These are phyloP conservation scores for Syzygium syzygioides DNA, from an alignment of 441 rosid genomes.

Conservation along the genomic window DNA sequence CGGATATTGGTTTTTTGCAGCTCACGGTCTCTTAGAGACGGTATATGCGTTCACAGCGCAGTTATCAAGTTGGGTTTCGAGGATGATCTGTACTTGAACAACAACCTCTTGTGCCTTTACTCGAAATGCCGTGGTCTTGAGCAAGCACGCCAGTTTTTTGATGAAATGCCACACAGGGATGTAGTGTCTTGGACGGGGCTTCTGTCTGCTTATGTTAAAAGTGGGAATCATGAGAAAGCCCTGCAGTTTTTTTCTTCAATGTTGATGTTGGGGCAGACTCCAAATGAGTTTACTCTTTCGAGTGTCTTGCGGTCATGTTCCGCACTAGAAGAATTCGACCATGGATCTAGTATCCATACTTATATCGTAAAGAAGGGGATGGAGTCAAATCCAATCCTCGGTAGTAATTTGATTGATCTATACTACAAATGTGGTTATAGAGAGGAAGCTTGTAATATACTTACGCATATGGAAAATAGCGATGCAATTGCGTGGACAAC, in stretches of 20 bases:
- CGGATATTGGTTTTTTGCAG: slow-evolving; percentile 43
- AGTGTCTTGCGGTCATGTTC: slow-evolving; percentile 35
- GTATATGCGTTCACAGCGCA: slow-evolving; percentile 47
- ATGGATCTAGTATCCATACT: slow-evolving; percentile 30
- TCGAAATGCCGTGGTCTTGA: slow-evolving; percentile 25
- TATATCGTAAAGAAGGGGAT: slow-evolving; percentile 34
- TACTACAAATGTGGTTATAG: slow-evolving; percentile 34
- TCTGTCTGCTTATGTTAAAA: slow-evolving; percentile 29
- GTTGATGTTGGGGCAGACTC: slow-evolving; percentile 28
- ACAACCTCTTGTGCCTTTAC: slow-evolving; percentile 47
- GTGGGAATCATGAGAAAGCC: slow-evolving; percentile 24
- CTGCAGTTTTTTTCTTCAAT: slow-evolving; percentile 27
- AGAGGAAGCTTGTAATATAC: slow-evolving; percentile 29
- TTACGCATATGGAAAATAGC: slow-evolving; percentile 18
- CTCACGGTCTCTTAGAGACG: slow-evolving; percentile 33
- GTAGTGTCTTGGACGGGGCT: slow-evolving; percentile 49
- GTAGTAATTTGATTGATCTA: slow-evolving; percentile 37
- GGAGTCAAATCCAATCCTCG: slow-evolving; percentile 20
- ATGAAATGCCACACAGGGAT: slow-evolving; percentile 41
- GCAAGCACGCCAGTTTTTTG: slow-evolving; percentile 40
- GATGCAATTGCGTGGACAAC: slow-evolving; percentile 44
- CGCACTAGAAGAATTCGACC: slow-evolving; percentile 19
- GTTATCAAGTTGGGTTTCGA: slow-evolving; percentile 42
- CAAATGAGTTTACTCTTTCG: slow-evolving; percentile 46
- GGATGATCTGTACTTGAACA: slow-evolving; percentile 40